Evolutionary conservation across 768 basidiomycete species (phyloP), one percentile per base, ranked within the genome.

Genomic region (Leccinum barrowsii): DNA sequence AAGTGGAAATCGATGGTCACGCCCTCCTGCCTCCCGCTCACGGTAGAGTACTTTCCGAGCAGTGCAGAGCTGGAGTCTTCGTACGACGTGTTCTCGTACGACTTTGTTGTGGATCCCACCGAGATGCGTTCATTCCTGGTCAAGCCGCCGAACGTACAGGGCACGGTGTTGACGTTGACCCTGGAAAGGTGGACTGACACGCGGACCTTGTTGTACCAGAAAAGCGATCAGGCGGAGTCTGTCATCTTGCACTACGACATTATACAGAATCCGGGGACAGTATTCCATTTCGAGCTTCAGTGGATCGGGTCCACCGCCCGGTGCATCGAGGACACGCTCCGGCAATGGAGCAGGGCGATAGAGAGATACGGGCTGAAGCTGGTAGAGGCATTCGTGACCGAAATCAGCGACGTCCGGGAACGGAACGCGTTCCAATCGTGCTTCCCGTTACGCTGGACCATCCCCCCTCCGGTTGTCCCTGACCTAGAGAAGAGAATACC

Each of bases 291-390:
- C 65, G 95, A 99, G 73, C 79, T 99, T 28, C 92, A 96, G 60
- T 99, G 97, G 96, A 88, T 98, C 42, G 94, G 93, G 2, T 90
- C 94, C 2, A 94, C 94, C 1, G 93, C 94, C 22, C 84, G 91
- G 21, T 88, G 87, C 61, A 90, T 98, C 53, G 95, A 98, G 62
- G 94, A 96, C 63, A 82, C 89, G 53, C 79, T 97, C 22, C 84
- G 89, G 40, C 80, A 83, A 53, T 94, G 94, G 90, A 84, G 83
- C 56, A 80, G 90, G 42, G 81, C 83, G 4, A 91, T 95, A 48
- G 94, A 96, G 61, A 82, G 87, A 52, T 94, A 94, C 60, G 96
- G 96, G 3, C 78, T 98, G 56, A 91, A 85, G 70, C 84, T 99
- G 10, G 90, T 98, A 22, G 97, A 98, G 70, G 92, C 92, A 0